Conservation (phyloP, 768 basidiomycete species). For the Mycena maculata region DNA sequence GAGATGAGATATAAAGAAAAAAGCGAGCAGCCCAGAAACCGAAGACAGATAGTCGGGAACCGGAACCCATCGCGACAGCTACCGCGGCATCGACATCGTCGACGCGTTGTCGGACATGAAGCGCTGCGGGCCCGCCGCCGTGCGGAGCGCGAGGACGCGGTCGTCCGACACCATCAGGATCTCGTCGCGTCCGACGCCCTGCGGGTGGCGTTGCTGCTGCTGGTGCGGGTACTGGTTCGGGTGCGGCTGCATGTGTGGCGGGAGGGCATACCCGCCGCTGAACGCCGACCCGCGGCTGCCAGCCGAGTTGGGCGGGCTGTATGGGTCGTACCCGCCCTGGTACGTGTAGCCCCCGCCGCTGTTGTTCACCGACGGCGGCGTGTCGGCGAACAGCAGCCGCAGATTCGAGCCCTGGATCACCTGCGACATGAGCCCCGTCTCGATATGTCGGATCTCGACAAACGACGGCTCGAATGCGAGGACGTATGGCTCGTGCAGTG, state of each 20-base stretch:
- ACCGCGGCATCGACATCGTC: slow-evolving; percentile 56
- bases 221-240: slow-evolving; percentile 53
- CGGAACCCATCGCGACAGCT: slow-evolving; percentile 13
- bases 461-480: slow-evolving; percentile 97
- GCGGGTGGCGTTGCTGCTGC: slow-evolving; percentile 45
- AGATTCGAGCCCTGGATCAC: slow-evolving; percentile 95
- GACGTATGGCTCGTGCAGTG: slow-evolving; percentile 95
- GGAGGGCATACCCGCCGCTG: slow-evolving; percentile 49
- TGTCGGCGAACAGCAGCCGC: slow-evolving; percentile 92
- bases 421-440: slow-evolving; percentile 91
- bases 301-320: slow-evolving; percentile 39
- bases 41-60: too few species aligned
- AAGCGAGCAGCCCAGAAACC: slow-evolving; percentile 23
- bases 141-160: slow-evolving; percentile 77
- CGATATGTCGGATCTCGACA: slow-evolving; percentile 96
- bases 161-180: slow-evolving; percentile 94
- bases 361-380: slow-evolving; percentile 86
- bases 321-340: slow-evolving; percentile 47
- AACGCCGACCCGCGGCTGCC: slow-evolving; percentile 33
- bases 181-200: slow-evolving; percentile 76
- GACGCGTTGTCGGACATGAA: slow-evolving; percentile 58
- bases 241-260: slow-evolving; percentile 48
- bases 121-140: slow-evolving; percentile 54
- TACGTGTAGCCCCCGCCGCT: slow-evolving; percentile 53
- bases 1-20: slow-evolving; percentile 7